Evolutionary conservation across 805 yeast genomes (phyloP).

Genomic region (Vanderwaltozyma yarrowii): DNA sequence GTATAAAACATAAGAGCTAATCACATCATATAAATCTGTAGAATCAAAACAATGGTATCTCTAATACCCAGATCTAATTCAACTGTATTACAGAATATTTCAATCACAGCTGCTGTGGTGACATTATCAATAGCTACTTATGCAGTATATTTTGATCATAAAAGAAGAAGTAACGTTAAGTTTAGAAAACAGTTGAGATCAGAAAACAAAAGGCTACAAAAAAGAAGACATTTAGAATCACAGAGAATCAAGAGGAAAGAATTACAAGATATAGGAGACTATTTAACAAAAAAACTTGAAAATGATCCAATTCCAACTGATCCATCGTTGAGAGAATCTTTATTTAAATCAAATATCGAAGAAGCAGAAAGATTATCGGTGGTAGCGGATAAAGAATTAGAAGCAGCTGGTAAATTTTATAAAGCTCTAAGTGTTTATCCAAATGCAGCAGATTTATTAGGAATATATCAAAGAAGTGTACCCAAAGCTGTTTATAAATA

Average conservation of each 20-base stretch:
- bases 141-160: constrained; percentile 84
- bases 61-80: no score
- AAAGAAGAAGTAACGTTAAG: constrained; percentile 70
- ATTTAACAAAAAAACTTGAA: constrained; percentile 51
- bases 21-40: no score
- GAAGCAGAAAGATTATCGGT: constrained; percentile 70
- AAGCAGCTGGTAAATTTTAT: constrained; percentile 83
- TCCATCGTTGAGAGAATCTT: constrained; percentile 56
- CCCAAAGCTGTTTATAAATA: constrained; percentile 71
- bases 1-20: no score
- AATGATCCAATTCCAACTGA: constrained; percentile 66
- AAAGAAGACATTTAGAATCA: constrained; percentile 46
- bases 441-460: constrained; percentile 79
- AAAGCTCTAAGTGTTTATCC: constrained; percentile 88
- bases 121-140: constrained; percentile 58
- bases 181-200: constrained; percentile 59
- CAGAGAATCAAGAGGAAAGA: constrained; percentile 46
- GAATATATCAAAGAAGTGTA: constrained; percentile 76
- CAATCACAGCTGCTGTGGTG: constrained; percentile 12
- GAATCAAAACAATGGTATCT: no score
- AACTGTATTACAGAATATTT: background rate
- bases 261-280: constrained; percentile 47
- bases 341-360: constrained; percentile 72
- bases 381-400: constrained; percentile 52
- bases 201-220: constrained; percentile 38